A percentile compares a stretch with the other conserved stretches of the same genome.
These are phyloP conservation scores for Tremella yokohamensis DNA, from an alignment of 768 basidiomycete genomes.

Conservation along the genomic window DNA sequence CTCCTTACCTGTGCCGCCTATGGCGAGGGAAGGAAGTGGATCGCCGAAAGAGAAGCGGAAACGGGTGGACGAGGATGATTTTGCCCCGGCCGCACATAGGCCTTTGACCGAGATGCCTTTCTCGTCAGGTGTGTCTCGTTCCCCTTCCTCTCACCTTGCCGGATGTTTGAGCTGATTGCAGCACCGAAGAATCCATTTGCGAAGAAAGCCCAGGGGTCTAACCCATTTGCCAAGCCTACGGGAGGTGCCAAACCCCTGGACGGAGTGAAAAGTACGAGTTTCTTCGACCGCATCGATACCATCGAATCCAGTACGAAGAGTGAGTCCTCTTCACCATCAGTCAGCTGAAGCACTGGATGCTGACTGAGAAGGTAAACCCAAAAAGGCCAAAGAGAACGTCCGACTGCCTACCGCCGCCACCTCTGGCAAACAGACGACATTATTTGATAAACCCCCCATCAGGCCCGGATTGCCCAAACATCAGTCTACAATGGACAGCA, in stretches of 20 bases:
- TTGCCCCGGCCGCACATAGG: conserved; percentile 9
- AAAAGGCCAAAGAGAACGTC: conserved; percentile 7
- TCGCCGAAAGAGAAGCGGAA: conserved; percentile 29
- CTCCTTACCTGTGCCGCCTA: not conserved
- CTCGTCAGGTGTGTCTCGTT: conserved; percentile 5
- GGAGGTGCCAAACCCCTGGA: conserved; percentile 26
- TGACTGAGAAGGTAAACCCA: conserved; percentile 8
- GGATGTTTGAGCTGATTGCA: conserved; percentile 4
- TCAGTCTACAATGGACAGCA: conserved; percentile 15
- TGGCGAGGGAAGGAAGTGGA: not conserved
- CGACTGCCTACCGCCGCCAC: not conserved
- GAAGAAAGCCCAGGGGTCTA: conserved; percentile 38
- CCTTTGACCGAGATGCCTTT: conserved; percentile 10
- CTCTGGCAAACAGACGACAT: conserved; percentile 38
- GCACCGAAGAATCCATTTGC: conserved; percentile 49
- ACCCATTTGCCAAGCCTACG: conserved; percentile 47
- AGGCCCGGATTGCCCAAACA: conserved; percentile 9
- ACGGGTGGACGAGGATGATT: conserved; percentile 21
- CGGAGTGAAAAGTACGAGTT: conserved; percentile 46
- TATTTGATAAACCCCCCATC: conserved; percentile 18
- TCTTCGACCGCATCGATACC: conserved; percentile 50
- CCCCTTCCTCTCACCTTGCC: not conserved
- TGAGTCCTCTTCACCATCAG: not conserved
- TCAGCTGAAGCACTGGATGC: not conserved
- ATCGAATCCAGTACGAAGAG: conserved; percentile 24